These are phyloP conservation scores for Coprinopsis marcescibilis DNA, from an alignment of 768 basidiomycete species.

Conservation along the genomic window DNA sequence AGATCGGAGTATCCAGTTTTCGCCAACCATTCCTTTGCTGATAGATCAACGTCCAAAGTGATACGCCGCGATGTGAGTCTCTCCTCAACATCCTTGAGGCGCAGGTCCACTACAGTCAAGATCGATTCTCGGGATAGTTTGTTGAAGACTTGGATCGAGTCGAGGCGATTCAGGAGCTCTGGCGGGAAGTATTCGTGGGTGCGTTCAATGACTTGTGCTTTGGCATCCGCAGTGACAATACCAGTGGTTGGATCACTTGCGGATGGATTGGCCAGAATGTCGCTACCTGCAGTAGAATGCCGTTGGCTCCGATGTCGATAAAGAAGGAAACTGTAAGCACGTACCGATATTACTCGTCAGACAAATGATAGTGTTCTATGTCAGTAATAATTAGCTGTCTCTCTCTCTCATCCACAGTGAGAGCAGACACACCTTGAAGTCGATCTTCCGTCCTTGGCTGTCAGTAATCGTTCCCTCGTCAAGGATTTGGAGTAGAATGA, in stretches of 20 bases:
- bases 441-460: slow-evolving; percentile 86
- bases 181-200: slow-evolving; percentile 83
- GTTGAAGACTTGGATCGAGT: slow-evolving; percentile 87
- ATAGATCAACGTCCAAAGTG: slow-evolving; percentile 59
- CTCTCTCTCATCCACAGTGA: no score
- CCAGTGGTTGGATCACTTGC: slow-evolving; percentile 58
- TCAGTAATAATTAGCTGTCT: no score
- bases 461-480: slow-evolving; percentile 90
- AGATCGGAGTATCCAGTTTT: slow-evolving; percentile 74
- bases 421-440: no score
- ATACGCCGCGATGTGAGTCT: slow-evolving; percentile 64
- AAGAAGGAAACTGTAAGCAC: slow-evolving; percentile 3
- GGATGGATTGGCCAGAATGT: slow-evolving; percentile 65
- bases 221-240: slow-evolving; percentile 54
- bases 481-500: slow-evolving; percentile 86
- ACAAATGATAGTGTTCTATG: slow-evolving; percentile 93
- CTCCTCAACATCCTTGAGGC: slow-evolving; percentile 66
- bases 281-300: slow-evolving; percentile 37
- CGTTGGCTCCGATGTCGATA: background rate
- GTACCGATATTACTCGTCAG: slow-evolving; percentile 83
- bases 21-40: slow-evolving; percentile 64
- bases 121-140: slow-evolving; percentile 74
- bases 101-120: slow-evolving; percentile 70
- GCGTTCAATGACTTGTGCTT: slow-evolving; percentile 62
- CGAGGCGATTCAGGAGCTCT: slow-evolving; percentile 84